These are phyloP conservation scores for Xylariales sp. DNA, from an alignment of 2,329 filamentous ascomycete genomes.

Conservation along the genomic window DNA sequence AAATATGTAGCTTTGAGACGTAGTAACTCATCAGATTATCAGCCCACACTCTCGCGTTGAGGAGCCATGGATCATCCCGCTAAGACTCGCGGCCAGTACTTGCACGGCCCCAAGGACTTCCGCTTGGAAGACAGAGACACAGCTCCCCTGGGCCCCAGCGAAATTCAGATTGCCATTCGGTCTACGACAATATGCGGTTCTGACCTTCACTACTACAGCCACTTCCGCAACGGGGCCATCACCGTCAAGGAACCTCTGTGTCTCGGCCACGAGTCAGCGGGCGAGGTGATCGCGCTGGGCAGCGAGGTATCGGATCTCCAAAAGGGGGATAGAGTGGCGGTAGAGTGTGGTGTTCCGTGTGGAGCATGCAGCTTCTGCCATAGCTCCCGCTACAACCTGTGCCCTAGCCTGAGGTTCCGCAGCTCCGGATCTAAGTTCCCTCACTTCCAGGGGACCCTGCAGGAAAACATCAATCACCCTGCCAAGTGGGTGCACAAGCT, in stretches of 20 bases:
- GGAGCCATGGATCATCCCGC: background rate
- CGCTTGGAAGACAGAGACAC: background rate
- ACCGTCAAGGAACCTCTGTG: slow-evolving; percentile 45
- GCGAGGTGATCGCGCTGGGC: slow-evolving; percentile 37
- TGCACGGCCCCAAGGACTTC: background rate
- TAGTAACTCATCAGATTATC: background rate
- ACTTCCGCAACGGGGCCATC: slow-evolving; percentile 60
- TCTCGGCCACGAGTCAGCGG: slow-evolving; percentile 65
- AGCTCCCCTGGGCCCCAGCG: slow-evolving; percentile 38
- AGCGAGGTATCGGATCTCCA: background rate
- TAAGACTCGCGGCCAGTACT: background rate
- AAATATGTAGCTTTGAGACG: too few species aligned
- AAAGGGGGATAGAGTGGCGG: background rate
- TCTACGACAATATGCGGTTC: slow-evolving; percentile 60
- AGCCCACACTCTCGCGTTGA: background rate
- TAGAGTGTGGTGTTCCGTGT: background rate
- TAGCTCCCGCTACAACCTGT: background rate
- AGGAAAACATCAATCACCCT: background rate
- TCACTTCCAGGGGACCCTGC: background rate
- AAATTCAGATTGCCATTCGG: slow-evolving; percentile 54
- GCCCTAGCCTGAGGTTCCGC: background rate
- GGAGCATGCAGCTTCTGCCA: background rate
- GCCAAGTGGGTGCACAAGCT: slow-evolving; percentile 1
- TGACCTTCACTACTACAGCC: slow-evolving; percentile 59
- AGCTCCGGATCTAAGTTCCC: background rate